Base-by-base conservation (phyloP, 345 rosid species). In the Murraya koenigii region DNA sequence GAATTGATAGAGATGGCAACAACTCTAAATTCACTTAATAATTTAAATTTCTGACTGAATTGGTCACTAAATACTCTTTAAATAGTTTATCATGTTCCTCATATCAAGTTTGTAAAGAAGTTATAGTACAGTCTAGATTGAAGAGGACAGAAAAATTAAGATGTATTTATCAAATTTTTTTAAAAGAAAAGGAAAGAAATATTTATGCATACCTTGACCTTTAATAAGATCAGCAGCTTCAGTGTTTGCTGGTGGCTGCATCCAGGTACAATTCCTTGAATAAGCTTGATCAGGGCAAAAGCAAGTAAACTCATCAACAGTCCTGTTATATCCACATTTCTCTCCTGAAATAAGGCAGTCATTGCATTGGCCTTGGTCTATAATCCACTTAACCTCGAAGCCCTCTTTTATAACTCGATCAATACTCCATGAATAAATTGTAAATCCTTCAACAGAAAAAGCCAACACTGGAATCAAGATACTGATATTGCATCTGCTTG, bases 341-440 rank as follows among this genome's bases (percentile, higher is more conserved):
- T 83, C 86, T 22, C 71, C 77, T 1, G 59, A 67, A 4, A 0
- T 23, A 1, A 8, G 4, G 44, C 86, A 80, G 6, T 68, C 39
- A 9, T 4, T 1, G 33, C 83, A 80, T 3, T 32, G 8, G 11
- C 20, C 25, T 17, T 22, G 19, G 35, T 83, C 79, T 23, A 64
- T 26, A 41, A 5, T 62, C 81, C 81, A 83, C 26, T 6, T 35
- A 60, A 83, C 73, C 58, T 80, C 83, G 33, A 83, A 83, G 6
- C 83, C 86, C 32, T 58, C n/a, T 14, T 28, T 59, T 8, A 83
- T 26, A 11, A 47, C 81, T 52, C 66, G 20, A 1, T 59, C 11
- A 17, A 71, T 55, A 7, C 3, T 38, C n/a, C 64, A 32, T 3
- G 13, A 52, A 7, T 14, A 0, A 11, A 61, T 69, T 10, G 19